Conservation (phyloP, 169 alveolate genomes). For the Sarcocystis neurona region DNA sequence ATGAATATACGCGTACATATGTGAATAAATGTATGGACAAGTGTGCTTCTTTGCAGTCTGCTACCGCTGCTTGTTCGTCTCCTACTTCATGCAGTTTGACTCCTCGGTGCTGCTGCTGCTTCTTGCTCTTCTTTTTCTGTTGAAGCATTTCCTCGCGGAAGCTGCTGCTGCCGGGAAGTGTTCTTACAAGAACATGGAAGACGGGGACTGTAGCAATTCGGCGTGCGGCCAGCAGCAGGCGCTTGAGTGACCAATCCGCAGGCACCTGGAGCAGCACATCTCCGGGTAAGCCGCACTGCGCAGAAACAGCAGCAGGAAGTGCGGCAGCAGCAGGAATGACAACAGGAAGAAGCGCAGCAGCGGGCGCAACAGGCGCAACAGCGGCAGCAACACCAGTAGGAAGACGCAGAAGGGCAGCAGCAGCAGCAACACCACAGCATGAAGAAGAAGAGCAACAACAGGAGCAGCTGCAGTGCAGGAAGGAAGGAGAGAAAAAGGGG, state of each 20-base stretch:
- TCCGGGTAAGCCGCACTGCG: conserved; percentile 12
- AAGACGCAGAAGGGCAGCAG: no score
- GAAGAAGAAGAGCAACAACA: no score
- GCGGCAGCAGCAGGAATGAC: neutral
- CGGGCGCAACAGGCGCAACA: neutral
- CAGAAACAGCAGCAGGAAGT: neutral
- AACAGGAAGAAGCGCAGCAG: neutral
- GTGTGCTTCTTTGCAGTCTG: no score
- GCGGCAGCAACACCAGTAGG: no score
- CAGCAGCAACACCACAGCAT: no score
- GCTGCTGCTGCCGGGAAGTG: neutral
- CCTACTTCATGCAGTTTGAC: no score
- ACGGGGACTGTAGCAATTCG: conserved; percentile 8
- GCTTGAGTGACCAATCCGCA: neutral
- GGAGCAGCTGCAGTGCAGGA: no score
- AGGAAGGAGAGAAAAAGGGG: no score
- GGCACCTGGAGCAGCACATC: neutral
- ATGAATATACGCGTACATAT: no score
- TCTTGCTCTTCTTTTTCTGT: neutral
- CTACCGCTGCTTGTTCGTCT: no score
- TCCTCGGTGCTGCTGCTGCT: no score
- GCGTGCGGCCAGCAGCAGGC: neutral
- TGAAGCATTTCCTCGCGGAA: neutral
- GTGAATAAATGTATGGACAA: no score
- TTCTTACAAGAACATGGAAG: neutral